Evolutionary conservation across 768 basidiomycete species (phyloP).

Genomic region (Postia placenta): DNA sequence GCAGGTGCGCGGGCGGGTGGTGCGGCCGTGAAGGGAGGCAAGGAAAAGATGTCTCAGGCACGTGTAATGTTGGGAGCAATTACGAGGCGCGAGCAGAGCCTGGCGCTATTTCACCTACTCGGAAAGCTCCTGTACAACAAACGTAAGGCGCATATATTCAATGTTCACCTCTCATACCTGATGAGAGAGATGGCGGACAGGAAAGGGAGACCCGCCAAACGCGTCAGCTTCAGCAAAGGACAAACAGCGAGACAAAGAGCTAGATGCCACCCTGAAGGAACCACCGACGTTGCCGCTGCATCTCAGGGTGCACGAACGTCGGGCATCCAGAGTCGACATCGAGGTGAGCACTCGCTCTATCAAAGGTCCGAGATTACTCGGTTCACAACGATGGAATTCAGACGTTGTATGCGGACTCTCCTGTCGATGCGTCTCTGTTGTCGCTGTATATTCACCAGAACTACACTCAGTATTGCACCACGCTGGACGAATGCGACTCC

Average conservation of each 20-base stretch:
- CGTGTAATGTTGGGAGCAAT: constrained; percentile 60
- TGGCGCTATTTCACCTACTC: constrained; percentile 86
- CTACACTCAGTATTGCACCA: constrained; percentile 76
- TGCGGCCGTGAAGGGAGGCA: background rate
- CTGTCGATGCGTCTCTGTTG: constrained; percentile 87
- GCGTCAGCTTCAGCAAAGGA: constrained; percentile 56
- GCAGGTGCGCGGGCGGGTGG: constrained; percentile 27
- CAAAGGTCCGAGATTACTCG: background rate
- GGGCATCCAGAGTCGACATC: constrained; percentile 68
- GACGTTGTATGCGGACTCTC: constrained; percentile 76
- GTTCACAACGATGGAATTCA: constrained; percentile 25
- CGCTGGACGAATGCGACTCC: constrained; percentile 66
- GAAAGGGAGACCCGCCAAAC: constrained; percentile 65
- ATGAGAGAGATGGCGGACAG: constrained; percentile 32
- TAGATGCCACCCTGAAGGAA: constrained; percentile 50
- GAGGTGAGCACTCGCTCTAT: constrained; percentile 41
- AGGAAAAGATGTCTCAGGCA: constrained; percentile 26
- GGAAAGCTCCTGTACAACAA: constrained; percentile 96
- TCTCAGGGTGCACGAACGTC: constrained; percentile 53
- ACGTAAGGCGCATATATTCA: constrained; percentile 39
- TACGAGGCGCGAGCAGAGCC: constrained; percentile 77
- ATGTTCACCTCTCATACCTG: background rate
- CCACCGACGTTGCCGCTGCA: constrained; percentile 53
- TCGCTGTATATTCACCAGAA: constrained; percentile 93
- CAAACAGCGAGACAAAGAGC: constrained; percentile 48